Conservation (phyloP, 345 rosid genomes). For the Cochlearia excelsa region DNA sequence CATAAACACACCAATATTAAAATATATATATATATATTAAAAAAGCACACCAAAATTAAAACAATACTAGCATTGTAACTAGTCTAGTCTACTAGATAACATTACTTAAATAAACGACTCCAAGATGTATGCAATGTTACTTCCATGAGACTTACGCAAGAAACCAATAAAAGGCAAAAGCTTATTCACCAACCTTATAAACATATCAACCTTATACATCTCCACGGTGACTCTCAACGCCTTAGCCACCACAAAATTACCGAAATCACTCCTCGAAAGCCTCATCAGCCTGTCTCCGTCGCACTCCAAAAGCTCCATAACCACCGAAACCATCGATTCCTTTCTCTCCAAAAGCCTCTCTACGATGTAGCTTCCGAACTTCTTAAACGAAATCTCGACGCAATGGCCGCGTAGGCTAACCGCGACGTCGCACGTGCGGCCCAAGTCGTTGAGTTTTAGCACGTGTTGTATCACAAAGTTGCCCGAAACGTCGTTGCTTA, state of each 20-base stretch:
- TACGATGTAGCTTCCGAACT: conserved; percentile 25
- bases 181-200: conserved; percentile 4
- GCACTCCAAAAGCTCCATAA: conserved; percentile 15
- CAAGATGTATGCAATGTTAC: too few species aligned
- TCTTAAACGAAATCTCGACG: conserved; percentile 9
- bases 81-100: too few species aligned
- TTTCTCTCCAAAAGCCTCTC: conserved; percentile 6
- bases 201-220: neutral
- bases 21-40: too few species aligned
- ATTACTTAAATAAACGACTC: too few species aligned
- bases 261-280: conserved; percentile 21
- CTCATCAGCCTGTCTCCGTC: neutral
- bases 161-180: conserved; percentile 5
- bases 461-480: conserved; percentile 26
- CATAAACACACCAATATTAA: too few species aligned
- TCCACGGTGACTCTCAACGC: neutral
- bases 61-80: too few species aligned
- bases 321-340: neutral
- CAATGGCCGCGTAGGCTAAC: conserved; percentile 7
- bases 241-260: conserved; percentile 22
- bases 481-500: conserved; percentile 13
- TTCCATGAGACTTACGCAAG: conserved; percentile 8
- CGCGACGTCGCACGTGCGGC: neutral
- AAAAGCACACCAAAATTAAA: too few species aligned
- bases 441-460: neutral